phyloP scores from a whole-genome alignment of 2,329 filamentous ascomycete species.

The Pseudohalonectria lignicola region DNA sequence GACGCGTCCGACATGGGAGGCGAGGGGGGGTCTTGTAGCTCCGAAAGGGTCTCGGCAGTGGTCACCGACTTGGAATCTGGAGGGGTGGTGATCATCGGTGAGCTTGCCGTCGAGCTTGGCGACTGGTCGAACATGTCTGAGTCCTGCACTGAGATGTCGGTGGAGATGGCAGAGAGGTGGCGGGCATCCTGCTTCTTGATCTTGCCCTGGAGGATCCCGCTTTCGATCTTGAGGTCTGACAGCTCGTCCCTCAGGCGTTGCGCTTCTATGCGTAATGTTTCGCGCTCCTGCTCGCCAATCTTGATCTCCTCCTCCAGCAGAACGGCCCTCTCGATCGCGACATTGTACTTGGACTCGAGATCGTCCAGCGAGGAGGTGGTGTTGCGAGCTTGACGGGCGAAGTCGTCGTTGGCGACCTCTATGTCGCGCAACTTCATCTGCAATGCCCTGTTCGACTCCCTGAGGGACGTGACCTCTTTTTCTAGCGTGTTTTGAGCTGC shows the following conservation, averaged over 20 bases:
- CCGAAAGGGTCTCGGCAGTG: constrained; percentile 46
- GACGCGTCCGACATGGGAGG: constrained; percentile 88
- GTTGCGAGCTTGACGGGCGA: constrained; percentile 90
- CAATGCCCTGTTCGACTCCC: constrained; percentile 71
- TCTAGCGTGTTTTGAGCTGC: constrained; percentile 76
- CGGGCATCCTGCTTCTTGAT: constrained; percentile 55
- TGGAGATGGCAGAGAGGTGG: constrained; percentile 48
- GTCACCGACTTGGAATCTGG: constrained; percentile 58
- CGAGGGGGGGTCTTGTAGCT: constrained; percentile 75
- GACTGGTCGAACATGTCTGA: constrained; percentile 68
- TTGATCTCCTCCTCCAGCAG: constrained; percentile 94
- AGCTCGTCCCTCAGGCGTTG: constrained; percentile 86
- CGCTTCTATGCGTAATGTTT: constrained; percentile 76
- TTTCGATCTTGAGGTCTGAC: constrained; percentile 86
- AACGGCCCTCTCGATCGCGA: constrained; percentile 82
- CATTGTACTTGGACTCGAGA: constrained; percentile 92
- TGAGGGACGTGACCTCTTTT: constrained; percentile 88
- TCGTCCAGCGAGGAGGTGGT: constrained; percentile 94
- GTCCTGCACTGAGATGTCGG: constrained; percentile 50
- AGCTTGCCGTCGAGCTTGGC: constrained; percentile 78
- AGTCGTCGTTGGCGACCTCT: constrained; percentile 97
- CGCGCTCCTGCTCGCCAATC: constrained; percentile 82
- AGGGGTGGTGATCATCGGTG: constrained; percentile 80
- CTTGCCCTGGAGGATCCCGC: constrained; percentile 90
- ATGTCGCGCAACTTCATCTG: constrained; percentile 83